These are phyloP conservation scores for Annulohypoxylon nitens DNA, from an alignment of 495 filamentous ascomycete species.

Conservation along the genomic window DNA sequence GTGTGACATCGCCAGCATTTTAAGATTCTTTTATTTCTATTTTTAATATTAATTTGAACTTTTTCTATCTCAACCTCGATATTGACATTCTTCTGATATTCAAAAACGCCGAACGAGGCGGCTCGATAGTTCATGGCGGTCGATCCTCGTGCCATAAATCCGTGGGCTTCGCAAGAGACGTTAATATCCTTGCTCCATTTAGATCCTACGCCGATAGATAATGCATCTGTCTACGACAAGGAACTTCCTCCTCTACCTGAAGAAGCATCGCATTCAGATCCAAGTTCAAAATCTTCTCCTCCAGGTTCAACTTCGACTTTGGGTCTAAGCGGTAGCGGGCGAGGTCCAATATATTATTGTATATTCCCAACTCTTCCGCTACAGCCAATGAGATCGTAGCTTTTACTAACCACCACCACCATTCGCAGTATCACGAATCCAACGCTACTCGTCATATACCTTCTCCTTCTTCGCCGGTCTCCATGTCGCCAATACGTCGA, in stretches of 20 bases:
- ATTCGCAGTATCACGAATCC: constrained; percentile 76
- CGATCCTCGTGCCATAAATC: constrained; percentile 44
- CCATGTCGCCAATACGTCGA: constrained; percentile 83
- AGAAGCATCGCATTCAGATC: constrained; percentile 45
- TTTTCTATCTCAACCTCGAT: constrained; percentile 9
- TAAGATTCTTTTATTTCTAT: not conserved
- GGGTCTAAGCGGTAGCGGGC: constrained; percentile 68
- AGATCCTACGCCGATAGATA: constrained; percentile 85
- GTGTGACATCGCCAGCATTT: constrained; percentile 1
- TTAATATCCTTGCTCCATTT: constrained; percentile 78
- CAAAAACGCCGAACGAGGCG: not conserved
- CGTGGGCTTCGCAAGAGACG: constrained; percentile 63
- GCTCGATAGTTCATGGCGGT: constrained; percentile 35
- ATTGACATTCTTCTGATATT: not conserved
- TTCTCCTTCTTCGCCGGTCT: constrained; percentile 82
- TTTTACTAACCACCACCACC: constrained; percentile 15
- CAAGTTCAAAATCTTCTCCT: constrained; percentile 43
- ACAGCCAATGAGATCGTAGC: constrained; percentile 23
- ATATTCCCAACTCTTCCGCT: not conserved
- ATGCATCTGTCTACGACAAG: constrained; percentile 67
- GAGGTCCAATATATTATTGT: constrained; percentile 50
- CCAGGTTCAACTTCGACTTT: constrained; percentile 51
- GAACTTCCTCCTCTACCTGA: constrained; percentile 65
- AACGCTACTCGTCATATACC: constrained; percentile 89
- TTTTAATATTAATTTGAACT: not conserved